phyloP scores from a whole-genome alignment of 1,284 basidiomycete genomes.

The Sanguinoderma infundibulare region DNA sequence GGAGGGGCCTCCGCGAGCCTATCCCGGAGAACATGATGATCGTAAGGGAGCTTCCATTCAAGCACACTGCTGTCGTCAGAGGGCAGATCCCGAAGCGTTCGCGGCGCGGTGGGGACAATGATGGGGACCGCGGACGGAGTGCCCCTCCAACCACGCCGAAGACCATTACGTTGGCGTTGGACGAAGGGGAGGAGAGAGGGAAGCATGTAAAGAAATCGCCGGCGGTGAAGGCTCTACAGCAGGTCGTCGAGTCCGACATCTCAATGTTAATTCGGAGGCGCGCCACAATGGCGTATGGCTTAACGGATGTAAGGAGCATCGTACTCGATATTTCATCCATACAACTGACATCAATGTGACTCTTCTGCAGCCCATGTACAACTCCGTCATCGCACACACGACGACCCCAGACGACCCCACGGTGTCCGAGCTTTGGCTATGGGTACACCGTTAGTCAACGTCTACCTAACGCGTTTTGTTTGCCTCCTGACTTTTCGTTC shows the following conservation, averaged over 20 bases:
- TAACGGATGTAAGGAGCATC: slow-evolving; percentile 56
- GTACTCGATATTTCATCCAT: neutral
- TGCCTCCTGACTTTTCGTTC: neutral
- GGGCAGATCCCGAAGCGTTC: neutral
- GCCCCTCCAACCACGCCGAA: slow-evolving; percentile 11
- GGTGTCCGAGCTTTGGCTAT: slow-evolving; percentile 79
- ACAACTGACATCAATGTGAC: neutral
- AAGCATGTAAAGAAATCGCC: slow-evolving; percentile 11
- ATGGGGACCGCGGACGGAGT: slow-evolving; percentile 2
- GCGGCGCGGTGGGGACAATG: slow-evolving; percentile 4
- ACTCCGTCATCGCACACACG: slow-evolving; percentile 61
- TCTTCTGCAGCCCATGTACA: slow-evolving; percentile 59
- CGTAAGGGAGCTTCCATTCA: slow-evolving; percentile 45
- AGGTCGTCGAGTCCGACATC: slow-evolving; percentile 71
- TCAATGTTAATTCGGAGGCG: slow-evolving; percentile 78
- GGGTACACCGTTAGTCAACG: slow-evolving; percentile 73
- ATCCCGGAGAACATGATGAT: slow-evolving; percentile 50
- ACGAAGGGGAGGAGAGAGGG: slow-evolving; percentile 15
- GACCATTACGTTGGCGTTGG: slow-evolving; percentile 16
- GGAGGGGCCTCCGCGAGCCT: slow-evolving; percentile 37
- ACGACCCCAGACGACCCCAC: slow-evolving; percentile 48
- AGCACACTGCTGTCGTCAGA: slow-evolving; percentile 29
- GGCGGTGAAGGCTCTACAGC: slow-evolving; percentile 28
- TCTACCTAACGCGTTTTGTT: slow-evolving; percentile 7
- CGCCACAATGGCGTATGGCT: slow-evolving; percentile 77